Conservation (phyloP, 768 basidiomycete species). For the Suillus weaverae region DNA sequence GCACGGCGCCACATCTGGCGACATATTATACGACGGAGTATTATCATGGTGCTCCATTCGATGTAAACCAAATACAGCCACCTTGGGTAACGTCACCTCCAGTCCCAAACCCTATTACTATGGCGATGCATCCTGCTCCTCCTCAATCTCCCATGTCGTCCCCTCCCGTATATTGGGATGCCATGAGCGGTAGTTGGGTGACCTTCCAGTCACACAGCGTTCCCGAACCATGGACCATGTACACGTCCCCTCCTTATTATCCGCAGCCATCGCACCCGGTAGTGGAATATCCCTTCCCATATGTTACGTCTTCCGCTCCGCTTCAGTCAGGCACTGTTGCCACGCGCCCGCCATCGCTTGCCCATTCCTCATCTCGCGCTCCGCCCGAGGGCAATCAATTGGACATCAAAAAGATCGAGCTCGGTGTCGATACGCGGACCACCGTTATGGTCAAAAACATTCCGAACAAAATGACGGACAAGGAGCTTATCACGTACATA, state of each 20-base stretch:
- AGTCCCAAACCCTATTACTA: constrained; percentile 21
- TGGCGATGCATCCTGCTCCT: constrained; percentile 24
- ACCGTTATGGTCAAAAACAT: constrained; percentile 93
- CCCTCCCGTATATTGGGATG: constrained; percentile 31
- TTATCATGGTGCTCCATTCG: constrained; percentile 18
- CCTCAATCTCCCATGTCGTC: constrained; percentile 26
- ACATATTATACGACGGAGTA: constrained; percentile 6
- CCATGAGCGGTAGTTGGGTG: constrained; percentile 29
- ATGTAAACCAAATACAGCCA: constrained; percentile 18
- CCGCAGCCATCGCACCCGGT: constrained; percentile 29
- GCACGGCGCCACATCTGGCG: background rate
- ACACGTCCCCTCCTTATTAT: constrained; percentile 32
- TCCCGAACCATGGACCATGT: constrained; percentile 32
- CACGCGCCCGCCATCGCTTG: constrained; percentile 21
- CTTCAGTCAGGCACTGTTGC: constrained; percentile 20
- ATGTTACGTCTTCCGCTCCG: constrained; percentile 2
- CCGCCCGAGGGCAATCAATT: constrained; percentile 54
- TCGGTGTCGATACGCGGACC: constrained; percentile 75
- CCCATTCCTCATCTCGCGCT: constrained; percentile 30
- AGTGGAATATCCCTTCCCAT: constrained; percentile 9
- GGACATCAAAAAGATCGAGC: constrained; percentile 70
- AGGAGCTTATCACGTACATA: constrained; percentile 67
- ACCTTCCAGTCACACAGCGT: constrained; percentile 28
- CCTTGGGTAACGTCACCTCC: constrained; percentile 28
- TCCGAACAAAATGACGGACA: constrained; percentile 87